Base-by-base conservation (phyloP, 1,284 basidiomycete genomes). In the Amylostereum areolatum region DNA sequence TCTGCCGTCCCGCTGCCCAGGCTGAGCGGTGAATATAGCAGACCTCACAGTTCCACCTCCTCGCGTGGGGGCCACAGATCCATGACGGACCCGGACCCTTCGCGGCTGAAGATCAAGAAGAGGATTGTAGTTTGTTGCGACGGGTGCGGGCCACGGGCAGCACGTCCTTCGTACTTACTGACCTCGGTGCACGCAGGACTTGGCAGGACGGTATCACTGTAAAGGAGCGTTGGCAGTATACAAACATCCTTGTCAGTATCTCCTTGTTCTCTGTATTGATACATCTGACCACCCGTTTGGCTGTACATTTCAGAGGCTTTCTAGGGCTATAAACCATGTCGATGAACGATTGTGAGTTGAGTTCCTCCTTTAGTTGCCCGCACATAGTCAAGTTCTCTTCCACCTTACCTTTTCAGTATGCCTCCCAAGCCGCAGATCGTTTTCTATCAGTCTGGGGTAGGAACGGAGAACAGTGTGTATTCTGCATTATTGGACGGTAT, bases 401-500 rank as follows among this genome's bases (percentile, higher is more conserved):
- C 31, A 28, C 10, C 8, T 18, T n/a, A 8, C 44, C 29, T 27
- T 39, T n/a, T 1, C 43, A 77, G 75, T 32, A 59, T 65, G 30
- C 70, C 70, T 7, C 68, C 74, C 12, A 74, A 80, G 47, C 74
- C 78, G 1, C 84, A 87, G 58, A 70, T 87, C 43, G 82, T 85
- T 8, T 85, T 78, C 57, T 87, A 86, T 60, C 83, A 86, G 57
- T 70, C 73, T n/a, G 84, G 85, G 2, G 71, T 87, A 24, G 84
- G 85, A 1, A 78, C 78, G 10, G 80, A 77, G 27, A 68, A 70
- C n/a, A 77, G 75, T 52, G 62, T 79, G 10, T 83, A 80, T 57
- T 75, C 77, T 2, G 64, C 76, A 28, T 45, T 63, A 11, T 49
- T 69, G 6, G 62, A 68, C 29, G 68, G 66, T 67, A 31, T 30